These are phyloP conservation scores for Schizophyllum amplum DNA, from an alignment of 1,284 basidiomycete species.

Conservation along the genomic window DNA sequence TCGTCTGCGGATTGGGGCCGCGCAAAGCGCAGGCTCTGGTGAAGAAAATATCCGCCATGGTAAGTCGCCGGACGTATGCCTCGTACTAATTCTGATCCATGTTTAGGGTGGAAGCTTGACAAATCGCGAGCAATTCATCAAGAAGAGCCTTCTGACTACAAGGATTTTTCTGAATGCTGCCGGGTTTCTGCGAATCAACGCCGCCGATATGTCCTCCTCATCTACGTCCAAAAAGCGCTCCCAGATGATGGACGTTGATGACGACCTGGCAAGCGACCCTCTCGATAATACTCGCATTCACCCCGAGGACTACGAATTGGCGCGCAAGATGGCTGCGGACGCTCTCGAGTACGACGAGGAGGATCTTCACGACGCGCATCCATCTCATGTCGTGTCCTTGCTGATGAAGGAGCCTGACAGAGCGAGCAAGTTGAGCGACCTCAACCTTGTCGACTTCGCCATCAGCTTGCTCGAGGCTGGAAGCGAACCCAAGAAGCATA, in stretches of 20 bases:
- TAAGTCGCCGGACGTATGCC: slow-evolving; percentile 23
- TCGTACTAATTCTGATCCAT: slow-evolving; percentile 11
- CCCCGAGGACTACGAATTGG: slow-evolving; percentile 96
- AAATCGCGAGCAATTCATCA: slow-evolving; percentile 83
- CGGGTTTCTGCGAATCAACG: slow-evolving; percentile 84
- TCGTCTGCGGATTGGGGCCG: slow-evolving; percentile 90
- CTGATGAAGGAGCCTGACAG: slow-evolving; percentile 84
- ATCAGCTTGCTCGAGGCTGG: slow-evolving; percentile 83
- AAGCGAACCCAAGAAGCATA: slow-evolving; percentile 81
- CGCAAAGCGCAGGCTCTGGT: slow-evolving; percentile 87
- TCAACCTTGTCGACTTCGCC: slow-evolving; percentile 96
- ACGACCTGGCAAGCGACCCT: slow-evolving; percentile 77
- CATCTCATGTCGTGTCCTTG: slow-evolving; percentile 77
- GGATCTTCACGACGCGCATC: slow-evolving; percentile 85
- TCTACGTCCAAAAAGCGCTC: slow-evolving; percentile 52
- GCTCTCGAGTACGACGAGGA: slow-evolving; percentile 94
- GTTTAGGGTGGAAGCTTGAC: slow-evolving; percentile 73
- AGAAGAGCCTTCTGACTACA: slow-evolving; percentile 70
- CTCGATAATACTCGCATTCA: slow-evolving; percentile 96
- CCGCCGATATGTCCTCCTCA: slow-evolving; percentile 47
- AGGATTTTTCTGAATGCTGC: slow-evolving; percentile 88
- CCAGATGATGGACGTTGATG: slow-evolving; percentile 32
- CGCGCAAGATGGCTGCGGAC: slow-evolving; percentile 98
- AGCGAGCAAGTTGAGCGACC: slow-evolving; percentile 79
- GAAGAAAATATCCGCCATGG: slow-evolving; percentile 72